Base-by-base conservation (phyloP, 2,329 filamentous ascomycete genomes). In the Colletotrichum phormii region DNA sequence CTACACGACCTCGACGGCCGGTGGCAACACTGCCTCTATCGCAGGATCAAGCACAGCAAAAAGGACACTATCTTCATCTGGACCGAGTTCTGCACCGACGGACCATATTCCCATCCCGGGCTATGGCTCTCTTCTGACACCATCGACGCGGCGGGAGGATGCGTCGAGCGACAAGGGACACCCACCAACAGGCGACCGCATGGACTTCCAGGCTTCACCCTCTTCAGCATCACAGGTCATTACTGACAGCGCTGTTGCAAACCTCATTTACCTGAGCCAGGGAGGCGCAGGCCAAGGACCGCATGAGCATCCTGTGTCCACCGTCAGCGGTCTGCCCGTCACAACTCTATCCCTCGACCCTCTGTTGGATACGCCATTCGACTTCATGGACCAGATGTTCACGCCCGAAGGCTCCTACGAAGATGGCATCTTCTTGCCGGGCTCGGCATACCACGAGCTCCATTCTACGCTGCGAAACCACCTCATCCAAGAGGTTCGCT, bases 351-450 rank as follows among this genome's bases (percentile, higher is more conserved):
- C 73, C 7, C 60, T 75, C 22, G 71, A 75, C 9, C 60, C 71
- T 13, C 24, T 75, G 31, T 42, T 75, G 31, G 63, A 71, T 24
- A 62, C 72, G 15, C 64, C 71, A 1, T 75, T 74, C 18, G 73
- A 75, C 13, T 74, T 75, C 46, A 73, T 70, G 59, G 73, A 75
- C 26, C 81, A 82, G 29, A 75, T 76, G 15, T 80, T 80, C 26
- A 81, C 80, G 0, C 79, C 80, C 0, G 81, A 82, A 3, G 79
- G 79, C 1, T 76, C 77, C 31, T 78, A 77, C 4, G 81, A 82
- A 7, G 82, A 83, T 61, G 85, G 85, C 62, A 82, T 87, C 24
- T 87, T 87, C 70, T 74, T 86, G 3, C 85, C 85, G 1, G 85
- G 85, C 1, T 86, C 85, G 1, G 81, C 83, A 0, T 87, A 86